phyloP scores from a whole-genome alignment of 805 yeast genomes.

The Tetrapisispora namnaoensis region DNA sequence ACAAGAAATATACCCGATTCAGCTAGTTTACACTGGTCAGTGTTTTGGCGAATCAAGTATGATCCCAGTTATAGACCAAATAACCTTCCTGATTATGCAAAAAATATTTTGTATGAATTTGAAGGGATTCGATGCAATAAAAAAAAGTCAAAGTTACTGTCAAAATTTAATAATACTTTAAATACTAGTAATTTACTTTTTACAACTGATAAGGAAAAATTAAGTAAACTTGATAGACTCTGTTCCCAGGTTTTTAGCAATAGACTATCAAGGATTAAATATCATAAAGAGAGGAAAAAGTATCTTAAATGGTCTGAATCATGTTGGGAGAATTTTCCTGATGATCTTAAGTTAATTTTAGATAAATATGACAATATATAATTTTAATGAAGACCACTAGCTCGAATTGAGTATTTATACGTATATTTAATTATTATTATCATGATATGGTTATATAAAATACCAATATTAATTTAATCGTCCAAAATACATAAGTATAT shows the following conservation, averaged over 20 bases:
- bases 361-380: conserved; percentile 11
- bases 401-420: not conserved
- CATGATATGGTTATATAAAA: not conserved
- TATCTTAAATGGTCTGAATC: conserved; percentile 23
- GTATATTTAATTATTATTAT: not conserved
- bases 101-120: conserved; percentile 16
- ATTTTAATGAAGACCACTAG: not conserved
- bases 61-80: conserved; percentile 38
- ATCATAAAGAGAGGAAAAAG: conserved; percentile 8
- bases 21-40: conserved; percentile 53
- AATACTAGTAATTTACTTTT: not conserved
- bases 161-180: not conserved
- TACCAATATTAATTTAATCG: not conserved
- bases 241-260: not conserved
- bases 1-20: conserved; percentile 39
- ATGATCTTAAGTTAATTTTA: conserved; percentile 23
- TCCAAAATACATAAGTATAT: not conserved
- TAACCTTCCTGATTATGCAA: conserved; percentile 34
- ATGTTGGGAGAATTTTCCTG: conserved; percentile 29
- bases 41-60: conserved; percentile 44
- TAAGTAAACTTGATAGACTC: not conserved
- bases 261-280: conserved; percentile 6
- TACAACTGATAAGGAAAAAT: not conserved
- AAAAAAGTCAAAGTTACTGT: not conserved
- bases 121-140: conserved; percentile 7